Conservation (phyloP, 768 basidiomycete species). For the Rhizopogon salebrosus region DNA sequence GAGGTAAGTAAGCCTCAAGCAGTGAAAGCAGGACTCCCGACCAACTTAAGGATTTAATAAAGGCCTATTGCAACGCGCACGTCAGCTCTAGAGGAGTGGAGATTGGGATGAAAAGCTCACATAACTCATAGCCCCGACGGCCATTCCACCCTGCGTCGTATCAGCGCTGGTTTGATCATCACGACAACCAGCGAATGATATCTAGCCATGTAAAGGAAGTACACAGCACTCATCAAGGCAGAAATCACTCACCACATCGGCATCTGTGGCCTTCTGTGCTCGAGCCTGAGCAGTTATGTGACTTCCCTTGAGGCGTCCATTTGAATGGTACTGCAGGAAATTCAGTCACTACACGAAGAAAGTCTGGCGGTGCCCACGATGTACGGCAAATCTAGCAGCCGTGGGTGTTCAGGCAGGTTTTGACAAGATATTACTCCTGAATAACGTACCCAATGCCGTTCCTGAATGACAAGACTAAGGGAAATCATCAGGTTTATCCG, state of each 20-base stretch:
- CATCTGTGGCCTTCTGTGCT: conserved; percentile 44
- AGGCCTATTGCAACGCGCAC: conserved; percentile 41
- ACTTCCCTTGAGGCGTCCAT: conserved; percentile 45
- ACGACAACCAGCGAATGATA: conserved; percentile 68
- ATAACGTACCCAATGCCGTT: conserved; percentile 35
- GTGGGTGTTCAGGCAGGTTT: neutral
- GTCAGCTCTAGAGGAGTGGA: neutral
- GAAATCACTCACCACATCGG: conserved; percentile 56
- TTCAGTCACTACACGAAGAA: neutral
- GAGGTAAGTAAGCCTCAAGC: neutral
- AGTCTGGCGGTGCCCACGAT: conserved; percentile 13
- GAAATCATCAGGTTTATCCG: neutral
- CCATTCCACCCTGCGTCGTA: conserved; percentile 54
- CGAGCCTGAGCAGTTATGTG: conserved; percentile 31
- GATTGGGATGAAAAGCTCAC: conserved; percentile 34
- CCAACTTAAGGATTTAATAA: conserved; percentile 47
- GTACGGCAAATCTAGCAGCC: conserved; percentile 19
- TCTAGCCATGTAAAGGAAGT: conserved; percentile 29
- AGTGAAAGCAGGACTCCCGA: neutral
- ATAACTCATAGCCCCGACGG: conserved; percentile 78
- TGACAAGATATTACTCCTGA: neutral
- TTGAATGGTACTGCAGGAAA: conserved; percentile 48
- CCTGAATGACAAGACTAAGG: conserved; percentile 45
- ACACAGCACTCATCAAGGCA: neutral
- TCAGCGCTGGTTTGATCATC: conserved; percentile 74